These are phyloP conservation scores for Circinella minor DNA, from an alignment of 371 early-diverging fungal species.

Conservation along the genomic window DNA sequence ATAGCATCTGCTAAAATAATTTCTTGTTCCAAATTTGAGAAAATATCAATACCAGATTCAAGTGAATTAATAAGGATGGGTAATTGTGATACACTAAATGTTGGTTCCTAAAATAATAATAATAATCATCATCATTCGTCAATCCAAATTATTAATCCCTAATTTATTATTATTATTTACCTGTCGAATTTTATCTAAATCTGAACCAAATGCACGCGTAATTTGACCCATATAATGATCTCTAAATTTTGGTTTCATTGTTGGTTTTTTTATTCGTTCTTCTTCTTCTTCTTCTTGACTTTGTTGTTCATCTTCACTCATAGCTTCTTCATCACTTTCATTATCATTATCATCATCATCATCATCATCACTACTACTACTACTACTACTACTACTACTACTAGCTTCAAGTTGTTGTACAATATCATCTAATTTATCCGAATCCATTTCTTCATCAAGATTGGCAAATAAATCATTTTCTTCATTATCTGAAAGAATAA, in stretches of 20 bases:
- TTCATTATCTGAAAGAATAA: too few species aligned
- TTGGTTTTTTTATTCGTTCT: constrained; percentile 17
- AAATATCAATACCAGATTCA: constrained; percentile 53
- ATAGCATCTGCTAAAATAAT: constrained; percentile 34
- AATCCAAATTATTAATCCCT: neutral
- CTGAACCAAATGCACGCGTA: constrained; percentile 50
- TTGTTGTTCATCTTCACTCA: constrained; percentile 15
- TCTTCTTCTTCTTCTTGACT: constrained; percentile 18
- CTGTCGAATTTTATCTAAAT: constrained; percentile 52
- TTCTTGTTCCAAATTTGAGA: constrained; percentile 44
- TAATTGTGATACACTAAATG: constrained; percentile 34
- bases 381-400: constrained; percentile 1
- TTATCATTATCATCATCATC: constrained; percentile 28
- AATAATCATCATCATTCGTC: neutral
- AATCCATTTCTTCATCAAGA: constrained; percentile 46
- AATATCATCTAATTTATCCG: constrained; percentile 32
- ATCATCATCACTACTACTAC: constrained; percentile 13
- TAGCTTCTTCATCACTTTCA: constrained; percentile 30
- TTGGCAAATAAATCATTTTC: constrained; percentile 42
- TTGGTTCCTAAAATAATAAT: constrained; percentile 37
- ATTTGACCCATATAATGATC: constrained; percentile 47
- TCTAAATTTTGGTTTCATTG: constrained; percentile 30
- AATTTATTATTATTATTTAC: constrained; percentile 17
- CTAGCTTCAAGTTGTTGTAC: constrained; percentile 30
- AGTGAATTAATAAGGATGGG: constrained; percentile 50